Evolutionary conservation across 441 rosid genomes (phyloP), one percentile per base, ranked within the genome.

Genomic region (Gossypium laxum): DNA sequence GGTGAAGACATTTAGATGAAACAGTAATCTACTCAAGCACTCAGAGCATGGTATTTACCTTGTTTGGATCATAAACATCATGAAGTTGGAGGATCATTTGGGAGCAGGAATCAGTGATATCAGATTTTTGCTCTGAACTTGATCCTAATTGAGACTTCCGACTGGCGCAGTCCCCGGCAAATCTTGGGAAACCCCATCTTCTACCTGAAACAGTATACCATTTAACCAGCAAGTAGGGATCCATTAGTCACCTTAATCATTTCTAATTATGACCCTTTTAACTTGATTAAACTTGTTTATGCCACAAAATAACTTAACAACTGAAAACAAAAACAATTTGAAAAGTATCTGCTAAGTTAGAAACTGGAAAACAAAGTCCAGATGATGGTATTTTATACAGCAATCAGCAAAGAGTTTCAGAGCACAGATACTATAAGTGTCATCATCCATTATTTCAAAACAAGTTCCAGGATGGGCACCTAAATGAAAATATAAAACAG

Each of bases 1-100:
- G 51, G 14, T 71, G 26, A 52, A 2, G 57, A 26, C 30, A 10
- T 15, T 43, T 34, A 71, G 47, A 59, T 71, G 28, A 60, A 47
- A 45, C 54, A 45, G 45, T 8, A 28, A 71, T 45, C n/a, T 4
- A 45, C 21, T 48, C 34, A 65, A 1, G 52, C 38, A 2, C 10
- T 19, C 6, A 73, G 70, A 0, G 30, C 48, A 8, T 67, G 60
- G 59, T 0, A 60, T 80, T 22, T 72, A 87, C 99, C 89, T 95
- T 92, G 70, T 91, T 89, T 22, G 96, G 96, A 84, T 95, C 98
- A 78, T 92, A 92, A 72, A 95, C 96, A 82, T 91, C 89, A 8
- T 89, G 93, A 67, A 92, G 98, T 84, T 91, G 93, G 76, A 91
- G 91, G 65, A 95, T 89, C 98, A 95, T 87, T 72, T 88, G 96